Base-by-base conservation (phyloP, 768 basidiomycete species). In the Boletus subcaerulescens region DNA sequence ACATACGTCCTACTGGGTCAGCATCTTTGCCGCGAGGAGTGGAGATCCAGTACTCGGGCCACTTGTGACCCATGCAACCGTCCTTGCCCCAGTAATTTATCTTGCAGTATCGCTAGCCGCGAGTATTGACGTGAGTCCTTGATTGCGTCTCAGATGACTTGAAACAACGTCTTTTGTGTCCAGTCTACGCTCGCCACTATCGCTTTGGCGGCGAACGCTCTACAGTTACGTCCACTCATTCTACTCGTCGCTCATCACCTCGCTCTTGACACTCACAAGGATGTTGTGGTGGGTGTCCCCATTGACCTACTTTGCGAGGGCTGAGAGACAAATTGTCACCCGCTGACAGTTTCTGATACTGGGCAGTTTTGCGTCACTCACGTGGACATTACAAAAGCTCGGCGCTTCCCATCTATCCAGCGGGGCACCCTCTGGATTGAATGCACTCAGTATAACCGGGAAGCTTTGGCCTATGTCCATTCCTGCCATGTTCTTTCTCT, bases 1-100 rank as follows among this genome's bases (percentile, higher is more conserved):
- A 1, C 79, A 81, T 60, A 76, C 82, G n/a, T 81, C 82, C 6
- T 88, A 89, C 61, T 89, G 83, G 81, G 71, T 81, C 20, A 80
- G 83, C 32, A 78, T 80, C 22, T 79, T 76, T 71, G 83, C 85
- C 11, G 79, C 82, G 31, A 78, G 85, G 59, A 67, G 71, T 60
- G 73, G 72, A 24, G 75, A 80, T 58, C 78, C 84, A 14, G 54
- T 83, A 14, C 69, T 76, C 61, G 89, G 89, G 0, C 79, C 89
- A 12, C 74, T 81, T 15, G 58, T 80, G 7, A 80, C 85, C 3
- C 89, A 91, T 70, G 62, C 72, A 10, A 48, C 66, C 29, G 80
- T 85, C 13, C 69, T 90, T 26, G 77, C 74, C 14, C 88, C 89
- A 2, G 66, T 89, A 45, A 67, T 81, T 24, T 81, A 78, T 53